These are phyloP conservation scores for Yamadazyma philogaea DNA, from an alignment of 805 yeast genomes.

Conservation along the genomic window DNA sequence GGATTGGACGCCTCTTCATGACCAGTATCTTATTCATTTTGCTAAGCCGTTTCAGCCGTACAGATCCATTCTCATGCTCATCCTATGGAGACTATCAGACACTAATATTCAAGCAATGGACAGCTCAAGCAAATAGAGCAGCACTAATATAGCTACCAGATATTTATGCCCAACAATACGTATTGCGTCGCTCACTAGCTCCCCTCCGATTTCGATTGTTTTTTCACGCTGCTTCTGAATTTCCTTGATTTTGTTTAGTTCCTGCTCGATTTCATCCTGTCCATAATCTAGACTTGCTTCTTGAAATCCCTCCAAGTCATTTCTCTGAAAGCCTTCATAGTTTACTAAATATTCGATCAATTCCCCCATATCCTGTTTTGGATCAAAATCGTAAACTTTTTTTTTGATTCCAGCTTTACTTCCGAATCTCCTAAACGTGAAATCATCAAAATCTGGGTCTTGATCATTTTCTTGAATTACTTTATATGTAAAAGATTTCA, in stretches of 20 bases:
- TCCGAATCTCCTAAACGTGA: conserved; percentile 19
- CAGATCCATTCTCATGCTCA: conserved; percentile 61
- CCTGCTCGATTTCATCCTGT: conserved; percentile 35
- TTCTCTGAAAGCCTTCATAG: conserved; percentile 24
- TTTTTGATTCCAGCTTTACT: background rate
- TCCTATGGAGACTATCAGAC: conserved; percentile 69
- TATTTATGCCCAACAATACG: background rate
- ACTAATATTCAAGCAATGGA: conserved; percentile 51
- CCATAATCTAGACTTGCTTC: conserved; percentile 31
- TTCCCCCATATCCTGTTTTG: conserved; percentile 24
- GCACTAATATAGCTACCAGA: background rate
- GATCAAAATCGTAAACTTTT: conserved; percentile 4
- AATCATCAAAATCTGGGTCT: conserved; percentile 17
- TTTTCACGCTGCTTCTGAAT: conserved; percentile 10
- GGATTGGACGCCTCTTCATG: conserved; percentile 67
- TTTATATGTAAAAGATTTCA: conserved; percentile 25
- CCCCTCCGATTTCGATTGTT: conserved; percentile 31
- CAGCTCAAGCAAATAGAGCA: conserved; percentile 6
- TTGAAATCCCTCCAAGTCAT: conserved; percentile 28
- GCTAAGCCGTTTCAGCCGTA: conserved; percentile 66
- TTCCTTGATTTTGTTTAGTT: conserved; percentile 30
- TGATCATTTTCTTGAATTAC: conserved; percentile 15
- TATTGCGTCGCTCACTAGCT: conserved; percentile 8
- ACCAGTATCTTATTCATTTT: conserved; percentile 51
- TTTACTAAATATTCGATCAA: conserved; percentile 30